Evolutionary conservation across 331 rosid species (phyloP).

Genomic region (Stylosanthes scabra): DNA sequence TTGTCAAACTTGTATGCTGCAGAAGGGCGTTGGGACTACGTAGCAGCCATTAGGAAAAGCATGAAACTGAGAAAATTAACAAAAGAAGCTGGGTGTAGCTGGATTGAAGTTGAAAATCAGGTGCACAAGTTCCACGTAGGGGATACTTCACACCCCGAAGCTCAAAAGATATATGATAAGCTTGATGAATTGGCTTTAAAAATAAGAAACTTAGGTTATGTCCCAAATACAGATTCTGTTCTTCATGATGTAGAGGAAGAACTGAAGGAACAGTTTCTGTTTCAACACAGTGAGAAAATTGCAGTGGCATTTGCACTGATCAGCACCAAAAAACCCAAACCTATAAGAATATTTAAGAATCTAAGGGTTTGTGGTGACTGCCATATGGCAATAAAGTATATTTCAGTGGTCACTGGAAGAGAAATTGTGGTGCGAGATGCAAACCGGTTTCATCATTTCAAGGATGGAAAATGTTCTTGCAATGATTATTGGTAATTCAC

Average conservation of each 20-base stretch:
- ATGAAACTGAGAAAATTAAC: slow-evolving; percentile 49
- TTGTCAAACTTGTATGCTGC: slow-evolving; percentile 62
- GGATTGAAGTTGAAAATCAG: slow-evolving; percentile 57
- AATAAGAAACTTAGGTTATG: slow-evolving; percentile 54
- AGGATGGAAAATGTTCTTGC: slow-evolving; percentile 60
- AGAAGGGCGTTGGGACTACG: slow-evolving; percentile 55
- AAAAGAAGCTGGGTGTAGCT: slow-evolving; percentile 59
- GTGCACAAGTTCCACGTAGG: slow-evolving; percentile 58
- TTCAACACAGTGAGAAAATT: slow-evolving; percentile 65
- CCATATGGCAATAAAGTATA: slow-evolving; percentile 54
- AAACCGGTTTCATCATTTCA: slow-evolving; percentile 58
- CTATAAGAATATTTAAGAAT: slow-evolving; percentile 56
- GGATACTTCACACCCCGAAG: slow-evolving; percentile 59
- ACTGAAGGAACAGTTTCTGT: slow-evolving; percentile 60
- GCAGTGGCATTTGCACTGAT: slow-evolving; percentile 61
- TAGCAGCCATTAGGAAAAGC: slow-evolving; percentile 49
- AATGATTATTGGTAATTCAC: slow-evolving; percentile 57
- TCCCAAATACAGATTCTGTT: slow-evolving; percentile 55
- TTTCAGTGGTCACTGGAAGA: slow-evolving; percentile 51
- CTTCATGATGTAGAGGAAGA: slow-evolving; percentile 64
- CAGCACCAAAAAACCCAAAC: slow-evolving; percentile 44
- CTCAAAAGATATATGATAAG: slow-evolving; percentile 52
- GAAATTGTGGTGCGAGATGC: slow-evolving; percentile 60
- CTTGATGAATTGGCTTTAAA: slow-evolving; percentile 47
- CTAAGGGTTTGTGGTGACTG: slow-evolving; percentile 62